phyloP scores from a whole-genome alignment of 805 yeast species.

The Barnettozyma californica region DNA sequence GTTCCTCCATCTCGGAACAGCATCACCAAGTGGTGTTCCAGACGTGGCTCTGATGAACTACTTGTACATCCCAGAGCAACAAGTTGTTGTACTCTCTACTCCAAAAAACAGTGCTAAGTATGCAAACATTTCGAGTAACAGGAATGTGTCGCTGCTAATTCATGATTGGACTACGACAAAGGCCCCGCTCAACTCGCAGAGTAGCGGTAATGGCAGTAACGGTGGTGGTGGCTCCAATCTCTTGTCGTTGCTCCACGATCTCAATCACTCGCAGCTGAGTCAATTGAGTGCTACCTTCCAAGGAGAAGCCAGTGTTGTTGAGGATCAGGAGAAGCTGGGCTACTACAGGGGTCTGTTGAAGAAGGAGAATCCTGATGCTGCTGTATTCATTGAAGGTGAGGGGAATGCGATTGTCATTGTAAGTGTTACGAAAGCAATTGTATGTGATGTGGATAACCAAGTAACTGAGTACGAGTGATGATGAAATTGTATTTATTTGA shows the following conservation, averaged over 20 bases:
- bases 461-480: conserved; percentile 25
- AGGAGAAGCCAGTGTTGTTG: conserved; percentile 62
- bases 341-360: conserved; percentile 60
- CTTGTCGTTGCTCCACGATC: conserved; percentile 58
- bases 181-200: conserved; percentile 30
- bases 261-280: conserved; percentile 76
- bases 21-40: conserved; percentile 55
- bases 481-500: background rate
- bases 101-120: conserved; percentile 69
- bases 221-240: conserved; percentile 36
- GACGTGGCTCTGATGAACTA: conserved; percentile 92
- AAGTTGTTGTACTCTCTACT: conserved; percentile 63
- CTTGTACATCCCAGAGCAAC: conserved; percentile 49
- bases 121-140: conserved; percentile 62
- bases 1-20: conserved; percentile 82
- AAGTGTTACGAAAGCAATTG: conserved; percentile 60
- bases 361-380: conserved; percentile 63
- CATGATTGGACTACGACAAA: conserved; percentile 86
- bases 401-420: conserved; percentile 64
- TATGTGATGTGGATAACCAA: conserved; percentile 73
- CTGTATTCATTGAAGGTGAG: conserved; percentile 58
- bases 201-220: too few species aligned
- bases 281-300: conserved; percentile 77
- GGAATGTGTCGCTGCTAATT: conserved; percentile 73
- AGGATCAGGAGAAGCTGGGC: conserved; percentile 42